phyloP scores from a whole-genome alignment of 2,329 filamentous ascomycete species.

The Helotiales sp. region DNA sequence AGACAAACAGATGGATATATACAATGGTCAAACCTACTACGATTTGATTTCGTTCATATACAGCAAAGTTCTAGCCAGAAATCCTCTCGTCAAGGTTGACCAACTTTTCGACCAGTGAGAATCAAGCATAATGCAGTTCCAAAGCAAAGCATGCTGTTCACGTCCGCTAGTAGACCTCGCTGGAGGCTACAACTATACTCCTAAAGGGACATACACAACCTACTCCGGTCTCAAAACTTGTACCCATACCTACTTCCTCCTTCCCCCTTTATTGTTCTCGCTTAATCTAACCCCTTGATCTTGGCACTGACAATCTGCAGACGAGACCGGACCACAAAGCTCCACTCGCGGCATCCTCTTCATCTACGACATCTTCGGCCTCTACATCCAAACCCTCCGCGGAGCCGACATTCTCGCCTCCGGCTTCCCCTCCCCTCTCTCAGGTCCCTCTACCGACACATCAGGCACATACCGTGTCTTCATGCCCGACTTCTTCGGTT shows the following conservation, averaged over 20 bases:
- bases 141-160: constrained; percentile 25
- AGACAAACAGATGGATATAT: no score
- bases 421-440: constrained; percentile 33
- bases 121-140: constrained; percentile 9
- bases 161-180: constrained; percentile 31
- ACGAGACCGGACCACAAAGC: constrained; percentile 46
- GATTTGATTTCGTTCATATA: not conserved
- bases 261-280: not conserved
- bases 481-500: constrained; percentile 89
- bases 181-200: constrained; percentile 33
- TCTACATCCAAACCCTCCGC: constrained; percentile 67
- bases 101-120: no score
- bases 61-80: not conserved
- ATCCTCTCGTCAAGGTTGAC: no score
- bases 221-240: constrained; percentile 37
- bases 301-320: constrained; percentile 28
- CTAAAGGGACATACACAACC: constrained; percentile 35
- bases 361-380: constrained; percentile 67
- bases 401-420: constrained; percentile 66
- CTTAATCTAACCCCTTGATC: not conserved
- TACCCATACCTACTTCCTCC: constrained; percentile 9
- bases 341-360: constrained; percentile 58
- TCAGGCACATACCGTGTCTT: constrained; percentile 73
- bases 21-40: no score
- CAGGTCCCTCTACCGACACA: constrained; percentile 30